Conservation (phyloP, 768 basidiomycete genomes). For the Galerina sulciceps region DNA sequence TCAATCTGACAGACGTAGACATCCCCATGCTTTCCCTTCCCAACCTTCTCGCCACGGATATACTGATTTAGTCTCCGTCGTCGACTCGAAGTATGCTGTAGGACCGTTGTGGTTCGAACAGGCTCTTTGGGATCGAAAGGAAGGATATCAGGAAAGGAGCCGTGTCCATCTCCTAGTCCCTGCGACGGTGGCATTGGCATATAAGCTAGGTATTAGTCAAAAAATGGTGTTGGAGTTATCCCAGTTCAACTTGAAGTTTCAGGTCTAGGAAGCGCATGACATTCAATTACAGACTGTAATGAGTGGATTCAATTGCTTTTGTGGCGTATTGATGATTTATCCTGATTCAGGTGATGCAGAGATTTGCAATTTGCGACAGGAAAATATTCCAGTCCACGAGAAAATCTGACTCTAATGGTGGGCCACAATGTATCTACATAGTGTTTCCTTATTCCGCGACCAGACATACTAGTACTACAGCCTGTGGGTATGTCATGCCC, state of each 20-base stretch:
- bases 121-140: slow-evolving; percentile 43
- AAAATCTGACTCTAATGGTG: too few species aligned
- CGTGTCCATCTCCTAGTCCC: not conserved
- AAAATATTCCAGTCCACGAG: too few species aligned
- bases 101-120: slow-evolving; percentile 47
- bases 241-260: slow-evolving; percentile 5
- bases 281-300: slow-evolving; percentile 2
- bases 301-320: not conserved
- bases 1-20: slow-evolving; percentile 69
- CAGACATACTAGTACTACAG: not conserved
- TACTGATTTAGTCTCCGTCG: slow-evolving; percentile 72
- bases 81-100: slow-evolving; percentile 33
- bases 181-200: slow-evolving; percentile 5
- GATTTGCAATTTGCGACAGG: not conserved
- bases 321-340: slow-evolving; percentile 11
- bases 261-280: slow-evolving; percentile 5
- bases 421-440: not conserved
- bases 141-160: slow-evolving; percentile 11
- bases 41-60: slow-evolving; percentile 41
- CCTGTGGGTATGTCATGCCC: not conserved
- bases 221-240: not conserved
- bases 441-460: not conserved
- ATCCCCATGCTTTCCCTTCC: slow-evolving; percentile 54
- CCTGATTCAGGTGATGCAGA: slow-evolving; percentile 7
- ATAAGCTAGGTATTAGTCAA: too few species aligned